phyloP scores from a whole-genome alignment of 495 filamentous ascomycete species.

The Aspergillus kassunensis region DNA sequence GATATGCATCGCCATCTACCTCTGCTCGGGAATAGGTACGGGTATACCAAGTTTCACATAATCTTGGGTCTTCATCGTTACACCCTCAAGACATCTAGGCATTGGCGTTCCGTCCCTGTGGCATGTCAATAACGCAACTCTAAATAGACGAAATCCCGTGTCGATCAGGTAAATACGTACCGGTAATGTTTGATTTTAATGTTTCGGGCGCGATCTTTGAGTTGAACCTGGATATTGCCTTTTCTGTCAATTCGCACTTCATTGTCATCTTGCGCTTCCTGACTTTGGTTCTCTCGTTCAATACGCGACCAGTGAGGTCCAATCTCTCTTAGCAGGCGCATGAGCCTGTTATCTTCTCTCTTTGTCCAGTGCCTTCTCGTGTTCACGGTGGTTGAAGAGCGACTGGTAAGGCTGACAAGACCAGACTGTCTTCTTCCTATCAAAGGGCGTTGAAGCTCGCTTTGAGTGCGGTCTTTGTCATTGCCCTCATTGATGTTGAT shows the following conservation, averaged over 20 bases:
- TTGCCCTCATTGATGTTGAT: too few species aligned
- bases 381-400: too few species aligned
- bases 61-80: constrained; percentile 17
- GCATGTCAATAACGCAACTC: constrained; percentile 1
- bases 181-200: constrained; percentile 32
- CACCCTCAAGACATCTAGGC: constrained; percentile 12
- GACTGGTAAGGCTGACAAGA: too few species aligned
- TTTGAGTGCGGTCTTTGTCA: too few species aligned
- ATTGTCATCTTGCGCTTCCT: constrained; percentile 16
- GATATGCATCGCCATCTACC: neutral
- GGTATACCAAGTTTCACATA: constrained; percentile 1
- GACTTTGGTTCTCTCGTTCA: constrained; percentile 22
- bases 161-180: constrained; percentile 16
- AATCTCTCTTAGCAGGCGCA: constrained; percentile 21
- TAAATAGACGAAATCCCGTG: neutral
- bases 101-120: constrained; percentile 2
- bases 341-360: constrained; percentile 28
- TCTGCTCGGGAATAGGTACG: neutral
- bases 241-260: constrained; percentile 50
- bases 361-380: constrained; percentile 13
- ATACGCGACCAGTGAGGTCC: constrained; percentile 28
- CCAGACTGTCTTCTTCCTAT: too few species aligned
- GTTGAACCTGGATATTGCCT: constrained; percentile 61
- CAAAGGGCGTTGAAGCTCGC: too few species aligned
- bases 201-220: constrained; percentile 82